Evolutionary conservation across 768 basidiomycete genomes (phyloP).

Genomic region (Lentinula sp.): DNA sequence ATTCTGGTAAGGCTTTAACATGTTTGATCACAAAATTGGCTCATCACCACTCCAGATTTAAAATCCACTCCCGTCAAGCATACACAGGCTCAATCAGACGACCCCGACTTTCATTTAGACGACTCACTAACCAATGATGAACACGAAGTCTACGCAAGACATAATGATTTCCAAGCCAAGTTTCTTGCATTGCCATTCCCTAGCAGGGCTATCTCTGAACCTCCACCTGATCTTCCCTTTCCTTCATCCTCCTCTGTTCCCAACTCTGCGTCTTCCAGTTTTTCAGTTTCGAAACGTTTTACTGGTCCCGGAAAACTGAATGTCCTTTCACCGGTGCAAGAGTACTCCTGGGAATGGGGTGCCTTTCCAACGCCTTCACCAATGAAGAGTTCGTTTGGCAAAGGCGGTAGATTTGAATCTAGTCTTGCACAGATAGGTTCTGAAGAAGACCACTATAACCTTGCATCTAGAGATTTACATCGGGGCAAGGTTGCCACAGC

Average conservation of each 20-base stretch:
- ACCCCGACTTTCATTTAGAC: background rate
- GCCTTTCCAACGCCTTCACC: constrained; percentile 80
- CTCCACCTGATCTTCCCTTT: constrained; percentile 43
- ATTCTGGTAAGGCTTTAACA: background rate
- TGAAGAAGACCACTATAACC: background rate
- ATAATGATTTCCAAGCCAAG: constrained; percentile 2
- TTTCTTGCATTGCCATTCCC: constrained; percentile 23
- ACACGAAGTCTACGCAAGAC: constrained; percentile 8
- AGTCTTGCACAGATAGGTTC: constrained; percentile 7
- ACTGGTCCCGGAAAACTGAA: background rate
- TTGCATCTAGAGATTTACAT: background rate
- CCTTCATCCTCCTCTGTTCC: background rate
- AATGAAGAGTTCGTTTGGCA: constrained; percentile 45
- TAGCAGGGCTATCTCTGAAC: constrained; percentile 55
- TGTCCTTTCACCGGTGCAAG: constrained; percentile 32
- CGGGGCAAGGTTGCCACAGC: background rate
- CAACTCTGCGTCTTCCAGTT: background rate
- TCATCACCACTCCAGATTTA: background rate
- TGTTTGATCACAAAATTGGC: background rate
- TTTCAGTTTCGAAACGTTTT: background rate
- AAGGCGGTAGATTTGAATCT: constrained; percentile 32
- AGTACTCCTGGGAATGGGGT: constrained; percentile 96
- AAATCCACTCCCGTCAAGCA: background rate
- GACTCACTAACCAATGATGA: constrained; percentile 11
- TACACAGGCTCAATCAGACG: background rate